phyloP scores from a whole-genome alignment of 2,329 filamentous ascomycete genomes.

The Ampelomyces quisqualis region DNA sequence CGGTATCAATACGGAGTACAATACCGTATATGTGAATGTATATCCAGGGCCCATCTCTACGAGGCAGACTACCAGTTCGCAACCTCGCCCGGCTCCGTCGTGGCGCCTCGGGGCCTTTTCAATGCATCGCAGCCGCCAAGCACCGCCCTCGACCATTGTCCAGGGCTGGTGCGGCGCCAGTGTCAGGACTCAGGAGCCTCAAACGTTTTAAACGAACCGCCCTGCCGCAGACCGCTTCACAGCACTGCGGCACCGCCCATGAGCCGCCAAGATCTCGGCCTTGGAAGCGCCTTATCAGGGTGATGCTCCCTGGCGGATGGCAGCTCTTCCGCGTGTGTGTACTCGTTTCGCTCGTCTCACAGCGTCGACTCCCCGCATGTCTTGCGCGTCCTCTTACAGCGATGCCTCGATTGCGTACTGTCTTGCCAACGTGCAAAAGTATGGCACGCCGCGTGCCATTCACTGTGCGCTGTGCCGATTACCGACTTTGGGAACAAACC shows the following conservation, averaged over 20 bases:
- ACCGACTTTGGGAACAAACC: slow-evolving; percentile 12
- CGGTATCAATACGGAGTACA: too few species aligned
- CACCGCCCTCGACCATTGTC: slow-evolving; percentile 12
- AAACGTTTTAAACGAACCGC: slow-evolving; percentile 35
- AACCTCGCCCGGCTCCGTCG: slow-evolving; percentile 5
- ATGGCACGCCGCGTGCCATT: slow-evolving; percentile 1
- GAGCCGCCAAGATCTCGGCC: slow-evolving; percentile 29
- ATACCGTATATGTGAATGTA: too few species aligned
- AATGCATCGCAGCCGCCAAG: slow-evolving; percentile 18
- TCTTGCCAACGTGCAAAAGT: too few species aligned
- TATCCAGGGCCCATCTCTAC: too few species aligned
- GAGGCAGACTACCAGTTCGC: slow-evolving; percentile 4
- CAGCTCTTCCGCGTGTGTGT: slow-evolving; percentile 28
- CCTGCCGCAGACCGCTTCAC: slow-evolving; percentile 32
- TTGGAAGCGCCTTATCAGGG: slow-evolving; percentile 26
- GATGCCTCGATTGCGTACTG: background rate
- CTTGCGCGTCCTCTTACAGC: slow-evolving; percentile 21
- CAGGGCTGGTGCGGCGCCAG: slow-evolving; percentile 31
- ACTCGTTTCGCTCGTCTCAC: slow-evolving; percentile 42
- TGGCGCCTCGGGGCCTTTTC: slow-evolving; percentile 14
- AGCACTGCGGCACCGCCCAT: slow-evolving; percentile 14
- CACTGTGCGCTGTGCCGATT: slow-evolving; percentile 2
- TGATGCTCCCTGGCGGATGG: slow-evolving; percentile 39
- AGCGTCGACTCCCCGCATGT: slow-evolving; percentile 28
- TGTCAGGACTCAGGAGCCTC: slow-evolving; percentile 34